A percentile compares a stretch with the other conserved stretches of the same genome.
Conservation (phyloP, 257 asterid genomes). For the Datura wrightii region DNA sequence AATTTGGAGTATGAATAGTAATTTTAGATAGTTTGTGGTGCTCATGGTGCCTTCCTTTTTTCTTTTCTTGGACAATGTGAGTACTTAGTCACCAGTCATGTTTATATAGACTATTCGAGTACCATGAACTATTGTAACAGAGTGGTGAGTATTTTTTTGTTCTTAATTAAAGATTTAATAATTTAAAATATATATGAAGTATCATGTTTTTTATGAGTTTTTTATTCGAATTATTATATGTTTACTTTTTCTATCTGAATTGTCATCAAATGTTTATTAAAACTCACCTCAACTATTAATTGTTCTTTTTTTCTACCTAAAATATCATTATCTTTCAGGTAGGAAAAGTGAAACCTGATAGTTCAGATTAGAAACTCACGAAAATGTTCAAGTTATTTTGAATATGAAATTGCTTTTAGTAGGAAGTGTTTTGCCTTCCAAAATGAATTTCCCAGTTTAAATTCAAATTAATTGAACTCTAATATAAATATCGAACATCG, state of each 20-base stretch:
- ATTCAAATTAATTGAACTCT: not conserved
- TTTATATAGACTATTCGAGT: not conserved
- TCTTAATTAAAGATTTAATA: rapidly evolving
- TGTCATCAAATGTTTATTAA: too few relatives aligned
- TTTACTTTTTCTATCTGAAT: too few relatives aligned
- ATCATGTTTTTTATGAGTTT: too few relatives aligned
- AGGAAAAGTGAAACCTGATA: too few relatives aligned
- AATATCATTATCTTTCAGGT: too few relatives aligned
- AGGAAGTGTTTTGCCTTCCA: not conserved
- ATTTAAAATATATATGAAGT: too few relatives aligned
- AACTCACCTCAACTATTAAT: too few relatives aligned
- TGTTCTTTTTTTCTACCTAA: too few relatives aligned
- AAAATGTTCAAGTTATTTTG: too few relatives aligned
- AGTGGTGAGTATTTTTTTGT: rapidly evolving
- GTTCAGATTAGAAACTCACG: too few relatives aligned
- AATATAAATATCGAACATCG: not conserved
- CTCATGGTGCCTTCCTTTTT: not conserved
- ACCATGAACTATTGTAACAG: rapidly evolving
- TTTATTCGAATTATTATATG: too few relatives aligned
- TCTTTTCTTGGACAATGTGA: not conserved
- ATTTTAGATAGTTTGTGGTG: not conserved
- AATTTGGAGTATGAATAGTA: not conserved
- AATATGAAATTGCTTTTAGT: not conserved
- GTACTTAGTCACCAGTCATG: not conserved
- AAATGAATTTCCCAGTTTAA: rapidly evolving